Evolutionary conservation across 768 basidiomycete species (phyloP), one percentile per base, ranked within the genome.

Genomic region (Russula dissimulans): DNA sequence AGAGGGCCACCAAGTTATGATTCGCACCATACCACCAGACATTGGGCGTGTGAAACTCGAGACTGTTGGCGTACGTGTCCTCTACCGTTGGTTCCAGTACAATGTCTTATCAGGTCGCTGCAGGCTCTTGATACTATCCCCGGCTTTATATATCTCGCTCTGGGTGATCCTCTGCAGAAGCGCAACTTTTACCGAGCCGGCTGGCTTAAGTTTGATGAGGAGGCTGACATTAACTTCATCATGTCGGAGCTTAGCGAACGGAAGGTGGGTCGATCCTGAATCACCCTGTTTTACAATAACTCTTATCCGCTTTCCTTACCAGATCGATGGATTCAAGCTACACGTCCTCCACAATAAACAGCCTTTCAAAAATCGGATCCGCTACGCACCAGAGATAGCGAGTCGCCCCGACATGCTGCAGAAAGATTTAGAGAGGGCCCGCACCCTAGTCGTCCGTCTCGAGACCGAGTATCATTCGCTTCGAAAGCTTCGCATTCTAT

Each of bases 291-390:
- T 18, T 4, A 22, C 12, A 29, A 10, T 56, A 6, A n/a, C 46
- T 56, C 43, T 61, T 12, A 61, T 45, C 4, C 3, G 44, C 29
- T 41, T 31, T 31, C 56, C 50, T 50, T 51, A 58, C 26, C 67
- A 97, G 94, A 91, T 97, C 69, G 91, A 95, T 70, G 90, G 88
- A 57, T 97, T 97, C 78, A 95, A 92, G 69, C 77, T 97, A 53
- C 93, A 95, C 72, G 87, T 94, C 67, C 83, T 87, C 38, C 91
- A 90, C 70, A 89, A 84, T 68, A 77, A 81, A 50, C 85, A 82
- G 64, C 87, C 91, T 34, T 89, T 89, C 73, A 80, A 84, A 58
- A 88, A 87, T 67, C 80, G 86, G 64, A 75, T 91, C 59, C 86
- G 92, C 49, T 84, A 83, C 67, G 82, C 95, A 5, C 92, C 95